These are phyloP conservation scores for Barnettozyma sucrosica DNA, from an alignment of 805 yeast species.

Conservation along the genomic window DNA sequence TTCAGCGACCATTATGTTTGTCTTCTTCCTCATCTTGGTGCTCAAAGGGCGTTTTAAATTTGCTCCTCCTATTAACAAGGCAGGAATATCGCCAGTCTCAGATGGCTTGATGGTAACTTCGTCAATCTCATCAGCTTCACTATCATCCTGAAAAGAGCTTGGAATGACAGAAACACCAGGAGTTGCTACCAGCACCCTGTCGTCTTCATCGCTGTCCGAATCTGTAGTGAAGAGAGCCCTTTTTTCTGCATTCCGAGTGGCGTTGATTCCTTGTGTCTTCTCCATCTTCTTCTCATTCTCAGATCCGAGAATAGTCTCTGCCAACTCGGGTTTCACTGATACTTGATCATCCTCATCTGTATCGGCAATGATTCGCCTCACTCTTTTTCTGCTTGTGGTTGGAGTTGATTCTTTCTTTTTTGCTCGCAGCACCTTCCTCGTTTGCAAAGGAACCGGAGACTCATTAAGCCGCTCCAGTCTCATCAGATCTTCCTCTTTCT, in stretches of 20 bases:
- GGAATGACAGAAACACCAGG: not conserved
- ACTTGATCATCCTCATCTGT: constrained; percentile 1
- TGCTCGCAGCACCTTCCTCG: not conserved
- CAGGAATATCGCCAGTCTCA: no score
- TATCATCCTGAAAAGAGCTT: not conserved
- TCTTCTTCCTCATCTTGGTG: not conserved
- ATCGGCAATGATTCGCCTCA: not conserved
- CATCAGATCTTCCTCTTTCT: not conserved
- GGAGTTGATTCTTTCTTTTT: not conserved
- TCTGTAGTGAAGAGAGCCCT: not conserved
- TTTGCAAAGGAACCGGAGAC: not conserved
- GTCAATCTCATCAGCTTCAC: not conserved
- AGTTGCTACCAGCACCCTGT: not conserved
- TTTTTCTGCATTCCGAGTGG: no score
- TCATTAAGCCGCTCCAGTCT: not conserved
- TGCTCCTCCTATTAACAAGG: no score
- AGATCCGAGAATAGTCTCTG: not conserved
- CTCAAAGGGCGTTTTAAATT: no score
- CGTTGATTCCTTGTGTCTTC: not conserved
- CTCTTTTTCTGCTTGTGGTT: not conserved
- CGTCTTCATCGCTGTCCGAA: not conserved
- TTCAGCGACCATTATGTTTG: not conserved
- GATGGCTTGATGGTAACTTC: not conserved
- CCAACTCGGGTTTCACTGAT: not conserved
- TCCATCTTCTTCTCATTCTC: not conserved